Evolutionary conservation across 306 rosid species (phyloP), one percentile per base, ranked within the genome.

Genomic region (Pachyrhizus erosus): DNA sequence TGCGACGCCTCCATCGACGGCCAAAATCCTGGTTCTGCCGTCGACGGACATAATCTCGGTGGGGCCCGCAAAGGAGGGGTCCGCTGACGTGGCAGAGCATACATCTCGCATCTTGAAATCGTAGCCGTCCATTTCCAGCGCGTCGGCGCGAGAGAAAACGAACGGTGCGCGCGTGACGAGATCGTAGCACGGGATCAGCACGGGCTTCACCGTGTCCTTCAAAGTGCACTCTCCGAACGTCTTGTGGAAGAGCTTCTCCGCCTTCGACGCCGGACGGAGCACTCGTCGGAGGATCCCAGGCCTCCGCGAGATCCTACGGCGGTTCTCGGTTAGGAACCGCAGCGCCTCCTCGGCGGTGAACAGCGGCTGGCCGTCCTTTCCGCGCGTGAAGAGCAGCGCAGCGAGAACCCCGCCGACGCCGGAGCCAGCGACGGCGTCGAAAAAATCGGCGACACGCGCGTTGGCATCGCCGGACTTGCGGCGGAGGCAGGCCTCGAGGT

Each of bases 131-230:
- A 92, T 68, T 84, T 95, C 99, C 39, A 89, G 79, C 2, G 99
- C 99, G 75, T 93, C 99, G 73, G 99, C 98, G 83, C 99, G 96
- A 64, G 99, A 95, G 88, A 95, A 93, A 80, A 95, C 79, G 76
- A 95, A 93, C 31, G 99, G 98, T 7, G 97, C 94, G 81, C 95
- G 89, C 15, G 98, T 90, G 40, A 92, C 58, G 73, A 95, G 93
- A 84, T 95, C 99, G 90, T 93, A 93, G 91, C 99, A 95, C 1
- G 98, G 98, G 54, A 95, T 88, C 87, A 95, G 42, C 55, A 93
- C 91, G 77, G 99, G 86, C 76, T 91, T 93, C 89, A 95, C 62
- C 65, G 99, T 95, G 85, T 95, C 99, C 82, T 83, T 91, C 73
- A 95, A 57, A 0, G 91, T 91, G 76, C 83, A 77, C 55, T 95